A percentile compares a stretch with the other conserved stretches of the same genome.
Evolutionary conservation across 2,329 filamentous ascomycete species (phyloP).

Genomic region (Aurifilum marmelostoma): DNA sequence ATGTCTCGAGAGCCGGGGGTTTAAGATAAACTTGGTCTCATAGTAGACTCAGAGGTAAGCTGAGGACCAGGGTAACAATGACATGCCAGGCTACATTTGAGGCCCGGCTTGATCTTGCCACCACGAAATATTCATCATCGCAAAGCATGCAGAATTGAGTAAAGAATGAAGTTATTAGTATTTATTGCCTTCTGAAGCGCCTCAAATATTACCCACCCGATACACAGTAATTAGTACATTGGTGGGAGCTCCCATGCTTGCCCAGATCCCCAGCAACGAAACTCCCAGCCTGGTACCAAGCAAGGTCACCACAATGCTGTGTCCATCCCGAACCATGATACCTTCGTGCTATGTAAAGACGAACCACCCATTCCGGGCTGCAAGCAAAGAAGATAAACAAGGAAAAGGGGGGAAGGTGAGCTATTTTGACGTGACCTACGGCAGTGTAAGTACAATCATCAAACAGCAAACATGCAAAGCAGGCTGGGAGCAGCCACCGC

Average conservation of each 20-base stretch:
- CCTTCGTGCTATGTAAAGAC: background rate
- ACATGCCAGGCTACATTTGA: background rate
- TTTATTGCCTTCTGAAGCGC: background rate
- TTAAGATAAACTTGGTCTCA: background rate
- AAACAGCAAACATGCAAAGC: background rate
- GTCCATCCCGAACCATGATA: background rate
- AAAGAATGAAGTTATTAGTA: background rate
- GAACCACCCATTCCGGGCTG: background rate
- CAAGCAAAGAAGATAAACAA: background rate
- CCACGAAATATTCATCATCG: background rate
- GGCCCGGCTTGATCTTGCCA: background rate
- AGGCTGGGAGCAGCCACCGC: background rate
- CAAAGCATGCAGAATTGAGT: background rate
- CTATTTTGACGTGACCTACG: background rate
- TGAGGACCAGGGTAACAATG: background rate
- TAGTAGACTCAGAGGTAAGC: background rate
- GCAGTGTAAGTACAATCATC: background rate
- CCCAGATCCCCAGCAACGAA: background rate
- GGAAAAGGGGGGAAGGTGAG: background rate
- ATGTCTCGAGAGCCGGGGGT: background rate
- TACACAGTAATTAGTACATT: background rate
- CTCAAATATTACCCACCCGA: background rate
- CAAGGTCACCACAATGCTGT: background rate
- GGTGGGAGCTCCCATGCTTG: background rate
- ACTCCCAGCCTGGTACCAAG: background rate